These are phyloP conservation scores for Salix suchowensis DNA, from an alignment of 345 rosid species.

Conservation along the genomic window DNA sequence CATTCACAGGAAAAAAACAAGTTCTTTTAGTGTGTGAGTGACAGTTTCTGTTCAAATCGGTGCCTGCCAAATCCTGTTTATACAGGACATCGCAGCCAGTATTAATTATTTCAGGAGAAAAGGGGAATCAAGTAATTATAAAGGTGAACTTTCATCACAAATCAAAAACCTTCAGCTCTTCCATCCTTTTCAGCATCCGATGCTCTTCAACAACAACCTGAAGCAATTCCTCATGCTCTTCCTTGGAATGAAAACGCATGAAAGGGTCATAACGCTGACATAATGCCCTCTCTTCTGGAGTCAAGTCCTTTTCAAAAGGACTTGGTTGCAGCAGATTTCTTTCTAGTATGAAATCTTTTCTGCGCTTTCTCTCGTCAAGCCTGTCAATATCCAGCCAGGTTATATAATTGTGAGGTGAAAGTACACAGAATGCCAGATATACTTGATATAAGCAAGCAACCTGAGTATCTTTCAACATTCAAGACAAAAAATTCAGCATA, in stretches of 20 bases:
- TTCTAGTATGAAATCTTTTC: conserved; percentile 89
- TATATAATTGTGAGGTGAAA: neutral
- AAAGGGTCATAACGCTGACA: conserved; percentile 73
- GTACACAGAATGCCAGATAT: neutral
- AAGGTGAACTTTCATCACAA: neutral
- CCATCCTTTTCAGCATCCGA: conserved; percentile 63
- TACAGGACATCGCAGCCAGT: neutral
- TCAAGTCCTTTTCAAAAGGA: conserved; percentile 70
- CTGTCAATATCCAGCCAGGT: conserved; percentile 32
- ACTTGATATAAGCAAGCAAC: neutral
- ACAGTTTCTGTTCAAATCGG: neutral
- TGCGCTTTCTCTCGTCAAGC: conserved; percentile 90
- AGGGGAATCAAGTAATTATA: neutral
- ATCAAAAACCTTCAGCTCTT: conserved; percentile 63
- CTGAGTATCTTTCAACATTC: neutral
- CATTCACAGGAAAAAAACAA: neutral
- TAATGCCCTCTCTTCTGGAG: conserved; percentile 68
- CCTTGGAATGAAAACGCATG: conserved; percentile 93
- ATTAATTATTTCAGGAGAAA: neutral
- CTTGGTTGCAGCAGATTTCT: conserved; percentile 68
- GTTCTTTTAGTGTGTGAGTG: neutral
- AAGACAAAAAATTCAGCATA: neutral
- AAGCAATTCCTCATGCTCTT: conserved; percentile 83
- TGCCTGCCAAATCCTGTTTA: neutral
- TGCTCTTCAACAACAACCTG: conserved; percentile 64